Evolutionary conservation across 768 basidiomycete genomes (phyloP), one percentile per base, ranked within the genome.

Genomic region (Scleroderma citrinum): DNA sequence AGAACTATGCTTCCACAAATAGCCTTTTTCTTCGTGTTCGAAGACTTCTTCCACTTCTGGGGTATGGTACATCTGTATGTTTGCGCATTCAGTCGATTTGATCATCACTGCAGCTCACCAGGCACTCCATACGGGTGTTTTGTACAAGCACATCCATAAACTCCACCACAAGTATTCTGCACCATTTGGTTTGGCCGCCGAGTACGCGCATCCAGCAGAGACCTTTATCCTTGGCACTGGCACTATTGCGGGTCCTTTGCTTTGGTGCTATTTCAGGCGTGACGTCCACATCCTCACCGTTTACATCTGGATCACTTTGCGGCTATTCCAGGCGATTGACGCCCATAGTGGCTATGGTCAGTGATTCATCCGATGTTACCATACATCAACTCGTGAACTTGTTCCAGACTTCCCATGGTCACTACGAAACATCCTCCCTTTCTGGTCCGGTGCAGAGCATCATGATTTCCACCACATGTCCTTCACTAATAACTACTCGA

Each of bases 401-500:
- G 12, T 10, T 20, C 5, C 46, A 87, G 91, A 98, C 67, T 99
- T 99, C 80, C 95, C 96, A 1, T 98, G 93, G 94, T 94, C 91
- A 5, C 75, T 98, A 48, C 85, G 92, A 57, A 82, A 94, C 72
- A 82, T 92, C 56, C 51, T 98, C 29, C 93, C 93, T 2, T 89
- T 98, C 78, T 98, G 94, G 94, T 87, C 89, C 7, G 94, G 95
- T 34, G 93, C 93, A 0, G 95, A 97, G 60, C 92, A 95, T 71
- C 94, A 96, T 65, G 94, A 97, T 63, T 97, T 92, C 81, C 95
- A 98, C 69, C 95, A 99, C 71, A 89, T 92, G 88, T 85, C 88
- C 3, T 95, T 93, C 75, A 82, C 81, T 44, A 92, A 93, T 75
- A 94, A 94, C 75, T 95, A 78, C 66, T 88, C 90, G 8, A 94